phyloP scores from a whole-genome alignment of 371 early-diverging fungal genomes.

The Saksenaea oblongispora region DNA sequence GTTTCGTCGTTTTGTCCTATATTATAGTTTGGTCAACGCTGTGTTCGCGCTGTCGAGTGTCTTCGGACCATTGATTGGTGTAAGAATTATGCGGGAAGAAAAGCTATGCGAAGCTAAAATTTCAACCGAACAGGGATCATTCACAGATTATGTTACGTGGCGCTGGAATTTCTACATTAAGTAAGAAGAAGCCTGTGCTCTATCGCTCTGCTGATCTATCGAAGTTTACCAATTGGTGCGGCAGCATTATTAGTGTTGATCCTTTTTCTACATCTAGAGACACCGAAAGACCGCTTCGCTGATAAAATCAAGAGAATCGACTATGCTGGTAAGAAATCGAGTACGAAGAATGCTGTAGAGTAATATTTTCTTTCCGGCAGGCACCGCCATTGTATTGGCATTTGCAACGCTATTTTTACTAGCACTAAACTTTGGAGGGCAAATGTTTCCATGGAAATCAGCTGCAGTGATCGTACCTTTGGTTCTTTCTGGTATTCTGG shows the following conservation, averaged over 20 bases:
- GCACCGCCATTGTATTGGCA: constrained; percentile 40
- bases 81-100: neutral
- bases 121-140: constrained; percentile 26
- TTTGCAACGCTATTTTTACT: constrained; percentile 45
- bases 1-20: neutral
- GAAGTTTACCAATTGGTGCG: constrained; percentile 49
- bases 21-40: constrained; percentile 37
- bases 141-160: constrained; percentile 45
- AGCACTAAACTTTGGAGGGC: constrained; percentile 53
- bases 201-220: neutral
- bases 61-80: constrained; percentile 49
- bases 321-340: constrained; percentile 25
- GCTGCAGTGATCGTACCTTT: constrained; percentile 63
- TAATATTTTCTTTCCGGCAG: constrained; percentile 21
- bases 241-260: constrained; percentile 36
- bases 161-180: constrained; percentile 54
- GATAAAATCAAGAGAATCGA: constrained; percentile 46
- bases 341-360: neutral
- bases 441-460: constrained; percentile 62
- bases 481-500: constrained; percentile 46
- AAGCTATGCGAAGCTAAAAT: neutral
- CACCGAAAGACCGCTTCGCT: constrained; percentile 27
- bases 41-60: constrained; percentile 53
- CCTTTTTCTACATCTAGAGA: constrained; percentile 30
- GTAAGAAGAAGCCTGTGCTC: constrained; percentile 11